Evolutionary conservation across 441 rosid species (phyloP).

Genomic region (Melastoma candidum): DNA sequence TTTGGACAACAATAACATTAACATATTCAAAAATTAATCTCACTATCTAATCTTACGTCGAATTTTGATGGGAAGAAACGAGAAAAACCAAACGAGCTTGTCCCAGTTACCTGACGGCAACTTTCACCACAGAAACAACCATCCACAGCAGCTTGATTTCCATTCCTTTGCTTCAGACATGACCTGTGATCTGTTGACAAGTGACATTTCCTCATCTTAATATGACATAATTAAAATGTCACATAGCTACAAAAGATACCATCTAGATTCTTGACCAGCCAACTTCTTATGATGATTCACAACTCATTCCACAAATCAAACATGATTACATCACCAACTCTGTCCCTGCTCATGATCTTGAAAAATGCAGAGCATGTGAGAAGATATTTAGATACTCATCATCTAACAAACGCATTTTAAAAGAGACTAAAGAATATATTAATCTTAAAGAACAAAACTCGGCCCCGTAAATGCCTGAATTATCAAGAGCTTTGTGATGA

Average conservation of each 20-base stretch:
- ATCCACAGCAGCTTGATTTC: constrained; percentile 25
- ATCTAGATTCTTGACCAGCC: background rate
- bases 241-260: constrained; percentile 7
- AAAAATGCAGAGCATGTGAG: too few relatives aligned
- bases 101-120: constrained; percentile 56
- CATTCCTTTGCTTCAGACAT: constrained; percentile 37
- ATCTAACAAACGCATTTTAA: too few relatives aligned
- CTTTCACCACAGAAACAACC: constrained; percentile 57
- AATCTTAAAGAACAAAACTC: too few relatives aligned
- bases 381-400: too few relatives aligned
- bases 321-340: too few relatives aligned
- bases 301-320: too few relatives aligned
- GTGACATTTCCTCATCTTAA: background rate
- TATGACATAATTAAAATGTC: background rate
- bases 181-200: constrained; percentile 54
- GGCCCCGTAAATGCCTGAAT: too few relatives aligned
- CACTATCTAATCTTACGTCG: constrained; percentile 5
- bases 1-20: background rate
- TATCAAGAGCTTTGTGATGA: too few relatives aligned
- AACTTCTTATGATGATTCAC: too few relatives aligned
- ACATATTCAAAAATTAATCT: constrained; percentile 3
- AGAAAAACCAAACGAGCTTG: constrained; percentile 7
- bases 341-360: too few relatives aligned
- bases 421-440: too few relatives aligned
- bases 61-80: constrained; percentile 1